phyloP scores from a whole-genome alignment of 2,329 filamentous ascomycete species.

The Lecanicillium sp. region DNA sequence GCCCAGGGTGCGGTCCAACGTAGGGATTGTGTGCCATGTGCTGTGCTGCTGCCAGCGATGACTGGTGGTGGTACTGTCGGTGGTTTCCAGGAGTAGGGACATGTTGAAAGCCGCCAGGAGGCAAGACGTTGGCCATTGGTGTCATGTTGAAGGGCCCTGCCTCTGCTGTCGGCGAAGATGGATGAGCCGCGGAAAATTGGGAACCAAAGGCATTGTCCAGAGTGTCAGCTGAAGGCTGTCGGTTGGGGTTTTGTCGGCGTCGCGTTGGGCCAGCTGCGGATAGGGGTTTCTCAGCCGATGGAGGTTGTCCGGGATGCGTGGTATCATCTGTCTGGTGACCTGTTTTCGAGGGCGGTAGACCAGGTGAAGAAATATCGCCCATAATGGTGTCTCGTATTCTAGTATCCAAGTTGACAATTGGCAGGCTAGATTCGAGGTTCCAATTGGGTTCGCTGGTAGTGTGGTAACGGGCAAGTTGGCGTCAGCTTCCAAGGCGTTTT shows the following conservation, averaged over 20 bases:
- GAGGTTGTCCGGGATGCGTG: too few species aligned
- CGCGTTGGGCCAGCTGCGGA: neutral
- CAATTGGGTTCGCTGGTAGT: too few species aligned
- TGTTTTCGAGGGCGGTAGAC: too few species aligned
- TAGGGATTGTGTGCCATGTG: slow-evolving; percentile 29
- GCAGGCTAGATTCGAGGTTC: too few species aligned
- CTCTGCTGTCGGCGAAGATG: slow-evolving; percentile 12
- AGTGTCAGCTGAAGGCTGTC: neutral
- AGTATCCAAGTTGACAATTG: too few species aligned
- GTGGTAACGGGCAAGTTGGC: too few species aligned
- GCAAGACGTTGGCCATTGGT: slow-evolving; percentile 33
- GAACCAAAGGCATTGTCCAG: slow-evolving; percentile 30
- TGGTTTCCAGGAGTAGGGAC: slow-evolving; percentile 26
- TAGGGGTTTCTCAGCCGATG: too few species aligned
- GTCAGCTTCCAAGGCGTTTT: too few species aligned
- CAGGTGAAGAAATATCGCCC: slow-evolving; percentile 9
- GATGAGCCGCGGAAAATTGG: slow-evolving; percentile 31
- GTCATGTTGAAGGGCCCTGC: slow-evolving; percentile 35
- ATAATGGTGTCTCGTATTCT: neutral
- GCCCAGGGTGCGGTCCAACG: slow-evolving; percentile 26
- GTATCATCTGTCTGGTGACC: too few species aligned
- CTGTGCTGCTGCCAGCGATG: slow-evolving; percentile 25
- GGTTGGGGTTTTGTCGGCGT: neutral
- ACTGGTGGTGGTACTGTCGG: slow-evolving; percentile 23
- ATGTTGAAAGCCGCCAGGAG: slow-evolving; percentile 27